These are phyloP conservation scores for Trichoderma parareesei DNA, from an alignment of 495 filamentous ascomycete species.

Conservation along the genomic window DNA sequence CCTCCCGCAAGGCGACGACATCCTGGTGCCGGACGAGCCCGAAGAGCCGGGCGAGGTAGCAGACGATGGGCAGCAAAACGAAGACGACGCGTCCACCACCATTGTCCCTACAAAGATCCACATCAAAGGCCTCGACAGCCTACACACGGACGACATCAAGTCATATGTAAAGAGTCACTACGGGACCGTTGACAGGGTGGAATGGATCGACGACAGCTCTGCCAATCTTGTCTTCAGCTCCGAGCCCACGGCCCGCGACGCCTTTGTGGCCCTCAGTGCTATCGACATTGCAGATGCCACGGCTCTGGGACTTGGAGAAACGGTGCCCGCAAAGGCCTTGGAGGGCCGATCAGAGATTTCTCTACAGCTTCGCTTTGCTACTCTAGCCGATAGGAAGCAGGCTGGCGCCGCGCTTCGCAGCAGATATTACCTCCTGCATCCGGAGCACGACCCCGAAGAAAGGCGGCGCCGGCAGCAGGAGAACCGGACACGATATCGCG, in stretches of 20 bases:
- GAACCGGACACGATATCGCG: slow-evolving; percentile 47
- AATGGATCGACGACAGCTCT: slow-evolving; percentile 94
- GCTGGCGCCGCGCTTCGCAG: slow-evolving; percentile 69
- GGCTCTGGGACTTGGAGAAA: slow-evolving; percentile 43
- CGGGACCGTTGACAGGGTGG: slow-evolving; percentile 49
- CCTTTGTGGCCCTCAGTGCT: slow-evolving; percentile 55
- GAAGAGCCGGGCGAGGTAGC: slow-evolving; percentile 33
- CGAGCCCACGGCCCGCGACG: slow-evolving; percentile 55
- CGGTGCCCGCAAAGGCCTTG: slow-evolving; percentile 52
- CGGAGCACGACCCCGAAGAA: slow-evolving; percentile 78
- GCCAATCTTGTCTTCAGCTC: slow-evolving; percentile 75
- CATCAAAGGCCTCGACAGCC: slow-evolving; percentile 70
- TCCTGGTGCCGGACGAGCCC: slow-evolving; percentile 17
- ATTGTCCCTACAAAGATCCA: slow-evolving; percentile 61
- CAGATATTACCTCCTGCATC: slow-evolving; percentile 84
- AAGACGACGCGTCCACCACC: slow-evolving; percentile 18
- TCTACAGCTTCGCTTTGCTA: slow-evolving; percentile 65
- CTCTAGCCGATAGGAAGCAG: slow-evolving; percentile 69
- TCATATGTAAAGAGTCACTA: slow-evolving; percentile 61
- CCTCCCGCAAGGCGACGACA: slow-evolving; percentile 29
- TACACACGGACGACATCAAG: slow-evolving; percentile 70
- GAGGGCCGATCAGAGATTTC: slow-evolving; percentile 57
- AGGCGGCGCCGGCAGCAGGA: slow-evolving; percentile 43
- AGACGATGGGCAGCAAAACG: slow-evolving; percentile 20
- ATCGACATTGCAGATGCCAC: slow-evolving; percentile 34